phyloP scores from a whole-genome alignment of 768 basidiomycete genomes.

The Hericium erinaceus region DNA sequence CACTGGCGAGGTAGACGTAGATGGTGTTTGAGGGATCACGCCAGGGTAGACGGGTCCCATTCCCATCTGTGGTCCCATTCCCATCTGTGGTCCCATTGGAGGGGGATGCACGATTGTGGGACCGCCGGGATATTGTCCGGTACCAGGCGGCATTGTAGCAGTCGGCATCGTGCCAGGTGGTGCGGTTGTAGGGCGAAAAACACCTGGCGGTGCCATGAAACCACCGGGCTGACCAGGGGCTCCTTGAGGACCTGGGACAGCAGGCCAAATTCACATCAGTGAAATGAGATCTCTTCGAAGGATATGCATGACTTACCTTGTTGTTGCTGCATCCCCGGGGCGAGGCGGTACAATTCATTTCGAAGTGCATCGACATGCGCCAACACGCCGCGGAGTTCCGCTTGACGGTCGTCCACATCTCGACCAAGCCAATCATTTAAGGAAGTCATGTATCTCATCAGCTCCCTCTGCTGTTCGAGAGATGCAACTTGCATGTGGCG shows the following conservation, averaged over 20 bases:
- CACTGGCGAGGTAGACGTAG: constrained; percentile 3
- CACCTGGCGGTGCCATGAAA: background rate
- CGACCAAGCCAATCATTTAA: constrained; percentile 74
- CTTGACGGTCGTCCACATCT: constrained; percentile 72
- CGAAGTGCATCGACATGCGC: constrained; percentile 47
- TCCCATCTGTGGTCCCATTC: too few species aligned
- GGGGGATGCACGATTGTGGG: too few species aligned
- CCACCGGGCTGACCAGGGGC: constrained; percentile 1
- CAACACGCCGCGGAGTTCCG: constrained; percentile 57
- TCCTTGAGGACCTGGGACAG: constrained; percentile 1
- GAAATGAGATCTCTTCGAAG: too few species aligned
- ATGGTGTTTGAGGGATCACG: background rate
- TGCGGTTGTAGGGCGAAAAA: too few species aligned
- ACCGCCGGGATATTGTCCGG: background rate
- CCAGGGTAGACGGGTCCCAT: too few species aligned
- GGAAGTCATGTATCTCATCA: constrained; percentile 70
- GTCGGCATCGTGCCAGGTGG: background rate
- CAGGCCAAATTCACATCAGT: too few species aligned
- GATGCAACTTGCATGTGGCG: constrained; percentile 64
- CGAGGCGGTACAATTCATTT: constrained; percentile 35
- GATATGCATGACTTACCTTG: background rate
- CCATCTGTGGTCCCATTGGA: too few species aligned
- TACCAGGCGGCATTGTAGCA: background rate
- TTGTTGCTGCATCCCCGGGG: constrained; percentile 7
- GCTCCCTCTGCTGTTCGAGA: constrained; percentile 68